Percentiles rank a stretch among this genome's conserved stretches.
Conservation (phyloP, 2,329 filamentous ascomycete species). For the Lasiodiplodia hormozganensis region DNA sequence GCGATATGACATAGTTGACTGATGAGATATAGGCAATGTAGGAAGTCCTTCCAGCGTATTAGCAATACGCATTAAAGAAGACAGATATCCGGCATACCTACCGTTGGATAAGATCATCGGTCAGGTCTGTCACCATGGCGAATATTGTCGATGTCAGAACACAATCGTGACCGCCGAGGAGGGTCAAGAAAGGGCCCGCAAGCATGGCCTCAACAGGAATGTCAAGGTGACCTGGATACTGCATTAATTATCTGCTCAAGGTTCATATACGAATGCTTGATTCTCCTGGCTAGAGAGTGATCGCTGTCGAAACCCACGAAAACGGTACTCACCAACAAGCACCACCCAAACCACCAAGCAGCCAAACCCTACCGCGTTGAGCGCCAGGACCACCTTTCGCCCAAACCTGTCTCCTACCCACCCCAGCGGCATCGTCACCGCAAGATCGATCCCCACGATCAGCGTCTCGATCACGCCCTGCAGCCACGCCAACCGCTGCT, state of each 20-base stretch:
- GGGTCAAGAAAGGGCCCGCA: conserved; percentile 39
- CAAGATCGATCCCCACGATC: conserved; percentile 42
- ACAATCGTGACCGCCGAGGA: conserved; percentile 44
- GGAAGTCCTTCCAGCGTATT: conserved; percentile 36
- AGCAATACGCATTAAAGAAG: conserved; percentile 5
- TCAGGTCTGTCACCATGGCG: conserved; percentile 42
- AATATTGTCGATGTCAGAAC: conserved; percentile 46
- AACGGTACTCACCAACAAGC: conserved; percentile 37
- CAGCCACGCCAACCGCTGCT: conserved; percentile 60
- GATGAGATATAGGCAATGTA: conserved; percentile 42
- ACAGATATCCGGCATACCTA: conserved; percentile 10
- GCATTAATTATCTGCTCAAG: not conserved
- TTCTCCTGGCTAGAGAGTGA: too few species aligned
- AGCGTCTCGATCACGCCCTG: conserved; percentile 55
- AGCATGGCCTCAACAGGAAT: conserved; percentile 43
- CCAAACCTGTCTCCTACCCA: conserved; percentile 43
- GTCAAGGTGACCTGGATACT: conserved; percentile 35
- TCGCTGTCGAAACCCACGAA: not conserved
- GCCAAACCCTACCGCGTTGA: conserved; percentile 42
- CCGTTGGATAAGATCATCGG: conserved; percentile 43
- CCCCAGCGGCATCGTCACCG: conserved; percentile 45
- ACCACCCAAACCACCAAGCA: conserved; percentile 42
- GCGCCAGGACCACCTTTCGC: conserved; percentile 40
- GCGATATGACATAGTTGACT: conserved; percentile 42
- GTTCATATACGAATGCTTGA: too few species aligned